Base-by-base conservation (phyloP, 2,329 filamentous ascomycete genomes). In the Paracamarosporium sp. region DNA sequence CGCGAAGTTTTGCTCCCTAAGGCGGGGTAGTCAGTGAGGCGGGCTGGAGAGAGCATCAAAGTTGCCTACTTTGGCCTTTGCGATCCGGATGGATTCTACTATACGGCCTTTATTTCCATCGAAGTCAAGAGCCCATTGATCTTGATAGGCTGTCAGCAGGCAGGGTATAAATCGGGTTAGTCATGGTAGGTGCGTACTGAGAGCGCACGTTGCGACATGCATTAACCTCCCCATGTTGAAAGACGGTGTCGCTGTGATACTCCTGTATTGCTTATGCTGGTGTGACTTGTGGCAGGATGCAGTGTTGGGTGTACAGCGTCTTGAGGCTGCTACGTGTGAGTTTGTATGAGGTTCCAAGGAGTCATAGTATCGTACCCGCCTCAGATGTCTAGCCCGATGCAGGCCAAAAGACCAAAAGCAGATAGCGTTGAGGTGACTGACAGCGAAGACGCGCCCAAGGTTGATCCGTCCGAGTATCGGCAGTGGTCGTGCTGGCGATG, bases 21-120 rank as follows among this genome's bases (percentile, higher is more conserved):
- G 25, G 25, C 3, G 17, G 22, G 17, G 36, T n/a, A n/a, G n/a
- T 40, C 17, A 40, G 2, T 24, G 17, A 35, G 1, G 2, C 7
- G 8, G 11, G 4, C 6, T 11, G 4, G 11, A 11, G n/a, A 4
- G 12, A 2, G 8, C 41, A 24, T 7, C 28, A 22, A n/a, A 20
- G 13, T 9, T 25, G 17, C 80, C 80, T 40, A 77, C 78, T 73
- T 89, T 90, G 45, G 78, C 79, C 72, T 90, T 90, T 17, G 88
- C 87, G 52, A 78, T 56, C 35, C 77, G 79, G 65, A 90, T 87
- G 54, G 84, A 87, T 70, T 89, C 80, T 17, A 88, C 81, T 61
- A 91, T 90, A 17, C 89, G 81, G 47, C 83, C 80, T 1, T 81
- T 74, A 67, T 91, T 91, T 35, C 87, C 88, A 60, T 85, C 80